These are phyloP conservation scores for Fraxinus platypoda DNA, from an alignment of 305 asterid species.

Conservation along the genomic window DNA sequence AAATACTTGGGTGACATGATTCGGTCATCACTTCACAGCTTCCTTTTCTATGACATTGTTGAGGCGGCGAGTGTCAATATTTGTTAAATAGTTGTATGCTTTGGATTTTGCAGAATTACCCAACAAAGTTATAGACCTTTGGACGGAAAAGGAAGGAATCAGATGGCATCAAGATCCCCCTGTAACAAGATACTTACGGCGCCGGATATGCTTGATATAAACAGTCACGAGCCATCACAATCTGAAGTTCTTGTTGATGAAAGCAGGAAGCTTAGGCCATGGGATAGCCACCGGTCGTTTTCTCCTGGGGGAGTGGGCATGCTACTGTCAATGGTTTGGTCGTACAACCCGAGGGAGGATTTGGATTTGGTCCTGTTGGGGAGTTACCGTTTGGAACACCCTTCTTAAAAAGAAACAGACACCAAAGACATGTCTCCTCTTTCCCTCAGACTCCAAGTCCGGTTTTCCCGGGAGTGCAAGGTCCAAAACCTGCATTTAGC, in stretches of 20 bases:
- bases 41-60: too few species aligned
- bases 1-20: background rate
- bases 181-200: too few species aligned
- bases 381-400: conserved; percentile 20
- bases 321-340: background rate
- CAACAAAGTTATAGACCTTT: too few species aligned
- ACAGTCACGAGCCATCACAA: too few species aligned
- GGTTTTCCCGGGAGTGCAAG: conserved; percentile 30
- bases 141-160: too few species aligned
- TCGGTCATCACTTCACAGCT: too few species aligned
- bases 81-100: too few species aligned
- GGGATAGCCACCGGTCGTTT: conserved; percentile 23
- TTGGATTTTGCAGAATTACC: too few species aligned
- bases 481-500: conserved; percentile 31
- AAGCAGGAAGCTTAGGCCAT: conserved; percentile 3
- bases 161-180: too few species aligned
- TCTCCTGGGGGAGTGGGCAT: conserved; percentile 38
- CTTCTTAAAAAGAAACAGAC: conserved; percentile 34
- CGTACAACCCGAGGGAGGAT: background rate
- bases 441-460: conserved; percentile 15
- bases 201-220: too few species aligned
- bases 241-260: conserved; percentile 25
- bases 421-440: background rate
- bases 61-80: too few species aligned
- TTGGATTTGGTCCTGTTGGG: background rate